Evolutionary conservation across 805 yeast species (phyloP), one percentile per base, ranked within the genome.

Genomic region (Starmerella stigmatis): DNA sequence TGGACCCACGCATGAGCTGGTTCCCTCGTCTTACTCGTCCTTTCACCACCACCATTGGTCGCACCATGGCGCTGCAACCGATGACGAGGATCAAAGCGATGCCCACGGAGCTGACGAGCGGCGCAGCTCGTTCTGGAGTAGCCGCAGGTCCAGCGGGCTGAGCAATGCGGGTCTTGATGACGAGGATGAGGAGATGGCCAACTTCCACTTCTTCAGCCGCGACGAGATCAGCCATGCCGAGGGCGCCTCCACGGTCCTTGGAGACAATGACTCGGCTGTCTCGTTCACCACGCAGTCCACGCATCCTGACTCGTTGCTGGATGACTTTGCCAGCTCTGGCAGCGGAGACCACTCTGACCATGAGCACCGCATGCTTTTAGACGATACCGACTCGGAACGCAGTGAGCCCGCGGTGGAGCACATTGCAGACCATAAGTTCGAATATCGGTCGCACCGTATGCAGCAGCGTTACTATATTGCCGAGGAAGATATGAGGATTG

Each of bases 401-500:
- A 38, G 30, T 21, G 38, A 39, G 12, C 13, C 29, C 8, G 9
- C 27, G 5, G 17, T 10, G 10, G 34, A 19, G 17, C 39, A 19
- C 33, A 27, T 17, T 7, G 40, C 34, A 4, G 35, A 40, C 13
- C 35, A 43, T n/a, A 48, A 46, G 27, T 49, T 44, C 30, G 55
- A 41, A 32, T 54, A 54, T 30, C 34, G 46, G 39, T 38, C 64
- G 47, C 44, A 57, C 53, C 43, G 68, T 47, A 33, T 47, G 53
- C 49, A 57, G 47, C 99, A 92, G 64, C 71, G 96, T 46, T 86
- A 83, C 62, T 92, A 89, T 62, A 74, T 92, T 50, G 88, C 96
- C 0, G 97, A 92, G 61, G 98, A 92, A 60, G 99, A 92, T 66
- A 68, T 92, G 57, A 89, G 89, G 11, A 75, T 92, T 48, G 96